phyloP scores from a whole-genome alignment of 495 filamentous ascomycete species.

The Aspergillus indologenus region DNA sequence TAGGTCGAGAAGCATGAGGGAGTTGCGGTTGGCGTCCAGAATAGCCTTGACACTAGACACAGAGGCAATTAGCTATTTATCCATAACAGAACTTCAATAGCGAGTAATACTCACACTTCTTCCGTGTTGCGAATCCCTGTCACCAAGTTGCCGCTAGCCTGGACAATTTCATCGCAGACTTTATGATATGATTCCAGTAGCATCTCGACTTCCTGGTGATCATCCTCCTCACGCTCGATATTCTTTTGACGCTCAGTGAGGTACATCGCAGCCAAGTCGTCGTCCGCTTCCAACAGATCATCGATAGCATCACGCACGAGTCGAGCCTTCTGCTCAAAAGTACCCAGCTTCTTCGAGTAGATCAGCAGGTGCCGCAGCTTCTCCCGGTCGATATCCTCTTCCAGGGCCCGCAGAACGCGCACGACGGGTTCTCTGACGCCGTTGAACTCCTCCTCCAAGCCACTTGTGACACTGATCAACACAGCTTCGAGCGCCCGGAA shows the following conservation, averaged over 20 bases:
- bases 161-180: constrained; percentile 95
- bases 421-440: constrained; percentile 89
- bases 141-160: constrained; percentile 86
- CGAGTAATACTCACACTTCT: constrained; percentile 70
- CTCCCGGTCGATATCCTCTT: constrained; percentile 96
- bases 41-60: constrained; percentile 81
- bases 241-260: constrained; percentile 80
- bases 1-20: constrained; percentile 94
- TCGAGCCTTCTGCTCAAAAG: constrained; percentile 95
- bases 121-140: constrained; percentile 97
- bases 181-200: constrained; percentile 96
- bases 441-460: constrained; percentile 90
- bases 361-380: constrained; percentile 87
- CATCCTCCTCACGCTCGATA: constrained; percentile 70
- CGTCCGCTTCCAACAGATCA: constrained; percentile 94
- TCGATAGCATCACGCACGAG: constrained; percentile 93
- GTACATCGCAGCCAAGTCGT: constrained; percentile 95
- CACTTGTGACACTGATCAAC: constrained; percentile 67
- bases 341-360: constrained; percentile 91
- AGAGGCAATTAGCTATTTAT: constrained; percentile 12
- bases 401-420: constrained; percentile 78
- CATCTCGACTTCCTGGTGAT: constrained; percentile 97
- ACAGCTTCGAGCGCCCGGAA: constrained; percentile 58
- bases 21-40: constrained; percentile 94
- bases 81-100: neutral